Evolutionary conservation across 495 filamentous ascomycete genomes (phyloP).

Genomic region (Aspergillus egyptiacus): DNA sequence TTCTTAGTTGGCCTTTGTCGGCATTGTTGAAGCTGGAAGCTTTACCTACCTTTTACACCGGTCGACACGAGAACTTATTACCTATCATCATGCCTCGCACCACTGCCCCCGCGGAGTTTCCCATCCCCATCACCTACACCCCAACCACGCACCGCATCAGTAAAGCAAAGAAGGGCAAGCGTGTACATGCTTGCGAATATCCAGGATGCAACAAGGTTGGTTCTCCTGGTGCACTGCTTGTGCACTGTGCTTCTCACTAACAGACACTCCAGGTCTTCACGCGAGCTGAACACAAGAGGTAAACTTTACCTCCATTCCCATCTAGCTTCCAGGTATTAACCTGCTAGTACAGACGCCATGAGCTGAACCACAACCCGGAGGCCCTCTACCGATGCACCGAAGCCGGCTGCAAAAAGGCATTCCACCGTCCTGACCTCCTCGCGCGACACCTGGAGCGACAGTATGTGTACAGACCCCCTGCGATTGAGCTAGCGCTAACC

Average conservation of each 20-base stretch:
- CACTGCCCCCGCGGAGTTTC: constrained; percentile 22
- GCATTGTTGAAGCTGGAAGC: not conserved
- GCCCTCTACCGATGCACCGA: constrained; percentile 62
- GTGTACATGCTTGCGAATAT: constrained; percentile 65
- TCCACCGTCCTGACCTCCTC: constrained; percentile 75
- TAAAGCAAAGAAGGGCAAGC: constrained; percentile 77
- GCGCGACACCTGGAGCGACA: constrained; percentile 76
- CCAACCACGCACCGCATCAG: constrained; percentile 71
- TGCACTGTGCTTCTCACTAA: not conserved
- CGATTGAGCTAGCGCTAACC: not conserved
- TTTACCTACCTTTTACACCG: too few relatives aligned
- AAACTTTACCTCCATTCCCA: constrained; percentile 3
- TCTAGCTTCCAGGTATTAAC: constrained; percentile 12
- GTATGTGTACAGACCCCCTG: constrained; percentile 44
- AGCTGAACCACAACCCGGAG: constrained; percentile 72
- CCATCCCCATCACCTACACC: constrained; percentile 49
- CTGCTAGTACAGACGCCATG: constrained; percentile 60
- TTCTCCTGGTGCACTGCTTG: constrained; percentile 16
- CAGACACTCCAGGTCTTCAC: constrained; percentile 62
- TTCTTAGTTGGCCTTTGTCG: constrained; percentile 3
- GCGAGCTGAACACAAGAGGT: constrained; percentile 80
- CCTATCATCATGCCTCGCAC: constrained; percentile 21
- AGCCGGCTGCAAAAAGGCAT: constrained; percentile 66
- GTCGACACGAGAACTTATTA: too few relatives aligned
- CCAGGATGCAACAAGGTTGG: constrained; percentile 63